Conservation (phyloP, 2,329 filamentous ascomycete genomes). For the Sarocladium kiliense region DNA sequence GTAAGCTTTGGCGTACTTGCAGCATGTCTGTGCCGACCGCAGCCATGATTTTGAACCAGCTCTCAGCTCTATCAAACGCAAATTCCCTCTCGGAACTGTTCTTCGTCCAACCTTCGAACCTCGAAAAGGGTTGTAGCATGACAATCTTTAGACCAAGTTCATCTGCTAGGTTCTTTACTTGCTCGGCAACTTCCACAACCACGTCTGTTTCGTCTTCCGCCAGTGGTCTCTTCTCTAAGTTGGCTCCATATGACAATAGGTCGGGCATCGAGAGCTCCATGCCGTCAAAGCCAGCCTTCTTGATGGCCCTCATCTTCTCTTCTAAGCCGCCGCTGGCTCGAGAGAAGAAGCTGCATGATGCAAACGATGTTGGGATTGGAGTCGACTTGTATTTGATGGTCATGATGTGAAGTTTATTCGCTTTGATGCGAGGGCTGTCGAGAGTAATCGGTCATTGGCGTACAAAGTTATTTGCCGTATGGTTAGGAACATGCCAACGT, state of each 20-base stretch:
- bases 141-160: constrained; percentile 55
- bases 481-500: no score
- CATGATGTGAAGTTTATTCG: no score
- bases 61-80: constrained; percentile 56
- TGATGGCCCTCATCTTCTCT: constrained; percentile 56
- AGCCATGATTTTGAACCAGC: constrained; percentile 69
- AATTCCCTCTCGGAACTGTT: constrained; percentile 53
- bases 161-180: constrained; percentile 50
- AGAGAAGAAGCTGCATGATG: constrained; percentile 50
- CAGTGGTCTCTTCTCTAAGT: constrained; percentile 45
- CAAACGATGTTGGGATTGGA: constrained; percentile 44
- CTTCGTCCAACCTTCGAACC: constrained; percentile 69
- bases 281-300: constrained; percentile 59
- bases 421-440: no score
- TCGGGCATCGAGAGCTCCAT: constrained; percentile 75
- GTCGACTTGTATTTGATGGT: neutral
- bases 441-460: no score
- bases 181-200: constrained; percentile 47
- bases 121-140: constrained; percentile 70
- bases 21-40: constrained; percentile 65
- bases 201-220: constrained; percentile 53
- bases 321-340: constrained; percentile 44
- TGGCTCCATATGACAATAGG: constrained; percentile 55
- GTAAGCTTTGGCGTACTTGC: constrained; percentile 42
- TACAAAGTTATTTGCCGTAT: no score